Evolutionary conservation across 2,329 filamentous ascomycete species (phyloP).

Genomic region (Cytospora leucostoma): DNA sequence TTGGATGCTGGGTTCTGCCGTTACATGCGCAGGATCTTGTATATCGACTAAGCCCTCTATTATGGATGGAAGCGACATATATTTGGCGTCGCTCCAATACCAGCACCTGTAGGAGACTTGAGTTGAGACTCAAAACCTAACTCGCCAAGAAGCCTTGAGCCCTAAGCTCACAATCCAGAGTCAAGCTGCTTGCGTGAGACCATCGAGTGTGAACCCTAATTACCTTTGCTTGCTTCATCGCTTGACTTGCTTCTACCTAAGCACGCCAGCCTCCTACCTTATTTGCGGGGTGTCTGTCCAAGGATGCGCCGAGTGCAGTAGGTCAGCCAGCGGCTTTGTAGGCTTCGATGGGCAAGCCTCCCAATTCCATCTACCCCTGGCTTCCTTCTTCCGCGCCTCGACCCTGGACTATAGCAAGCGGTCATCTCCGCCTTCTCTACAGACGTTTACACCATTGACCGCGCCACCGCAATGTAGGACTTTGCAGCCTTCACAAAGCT

Average conservation of each 20-base stretch:
- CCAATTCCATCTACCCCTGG: not conserved
- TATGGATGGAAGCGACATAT: not conserved
- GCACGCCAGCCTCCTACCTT: not conserved
- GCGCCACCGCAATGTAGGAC: not conserved
- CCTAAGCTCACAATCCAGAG: not conserved
- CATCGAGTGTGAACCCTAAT: not conserved
- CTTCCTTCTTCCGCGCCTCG: not conserved
- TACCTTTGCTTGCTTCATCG: not conserved
- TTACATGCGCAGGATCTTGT: not conserved
- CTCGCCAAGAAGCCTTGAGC: not conserved
- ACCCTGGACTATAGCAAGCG: not conserved
- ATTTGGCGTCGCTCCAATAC: not conserved
- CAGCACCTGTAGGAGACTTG: not conserved
- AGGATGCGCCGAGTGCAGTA: not conserved
- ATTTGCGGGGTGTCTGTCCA: not conserved
- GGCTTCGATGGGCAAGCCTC: not conserved
- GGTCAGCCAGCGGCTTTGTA: not conserved
- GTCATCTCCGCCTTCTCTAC: not conserved
- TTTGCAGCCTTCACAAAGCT: not conserved
- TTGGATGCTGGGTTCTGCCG: not conserved
- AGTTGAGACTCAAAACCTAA: not conserved
- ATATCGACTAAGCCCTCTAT: not conserved
- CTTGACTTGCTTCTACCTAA: not conserved
- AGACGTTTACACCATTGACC: not conserved
- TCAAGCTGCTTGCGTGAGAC: not conserved